These are phyloP conservation scores for Podaxis mareebaensis DNA, from an alignment of 768 basidiomycete species.

Conservation along the genomic window DNA sequence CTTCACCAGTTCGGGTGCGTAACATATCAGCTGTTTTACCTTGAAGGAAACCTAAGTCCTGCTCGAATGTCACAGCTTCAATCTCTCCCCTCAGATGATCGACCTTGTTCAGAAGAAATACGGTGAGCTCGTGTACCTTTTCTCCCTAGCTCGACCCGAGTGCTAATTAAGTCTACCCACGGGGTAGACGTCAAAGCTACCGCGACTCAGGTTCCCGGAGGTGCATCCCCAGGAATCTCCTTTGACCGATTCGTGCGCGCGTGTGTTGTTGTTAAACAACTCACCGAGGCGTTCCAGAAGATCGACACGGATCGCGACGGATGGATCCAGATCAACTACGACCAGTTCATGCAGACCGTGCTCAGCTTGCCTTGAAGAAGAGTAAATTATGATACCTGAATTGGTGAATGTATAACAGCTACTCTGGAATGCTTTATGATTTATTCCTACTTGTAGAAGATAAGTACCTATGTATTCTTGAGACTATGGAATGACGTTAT, in stretches of 20 bases:
- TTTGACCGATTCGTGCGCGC: slow-evolving; percentile 89
- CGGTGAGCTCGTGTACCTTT: slow-evolving; percentile 41
- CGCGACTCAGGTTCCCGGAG: slow-evolving; percentile 31
- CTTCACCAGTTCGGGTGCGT: slow-evolving; percentile 71
- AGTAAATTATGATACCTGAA: background rate
- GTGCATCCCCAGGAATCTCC: slow-evolving; percentile 57
- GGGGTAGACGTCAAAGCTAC: slow-evolving; percentile 62
- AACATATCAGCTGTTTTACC: background rate
- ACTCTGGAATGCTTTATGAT: background rate
- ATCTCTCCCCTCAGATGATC: slow-evolving; percentile 66
- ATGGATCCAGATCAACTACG: slow-evolving; percentile 76
- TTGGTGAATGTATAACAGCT: background rate
- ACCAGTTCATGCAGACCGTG: slow-evolving; percentile 70
- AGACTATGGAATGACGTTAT: background rate
- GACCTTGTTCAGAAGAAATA: slow-evolving; percentile 77
- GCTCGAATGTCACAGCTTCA: slow-evolving; percentile 70
- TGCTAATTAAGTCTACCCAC: slow-evolving; percentile 32
- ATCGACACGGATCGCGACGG: slow-evolving; percentile 67
- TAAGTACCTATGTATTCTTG: background rate
- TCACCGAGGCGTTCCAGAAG: slow-evolving; percentile 67
- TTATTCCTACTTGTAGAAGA: background rate
- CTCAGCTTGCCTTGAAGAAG: slow-evolving; percentile 55
- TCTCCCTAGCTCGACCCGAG: background rate
- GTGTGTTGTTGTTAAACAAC: slow-evolving; percentile 79
- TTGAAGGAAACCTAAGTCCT: slow-evolving; percentile 22